Conservation (phyloP, 2,329 filamentous ascomycete species). For the Hortaea sp. region DNA sequence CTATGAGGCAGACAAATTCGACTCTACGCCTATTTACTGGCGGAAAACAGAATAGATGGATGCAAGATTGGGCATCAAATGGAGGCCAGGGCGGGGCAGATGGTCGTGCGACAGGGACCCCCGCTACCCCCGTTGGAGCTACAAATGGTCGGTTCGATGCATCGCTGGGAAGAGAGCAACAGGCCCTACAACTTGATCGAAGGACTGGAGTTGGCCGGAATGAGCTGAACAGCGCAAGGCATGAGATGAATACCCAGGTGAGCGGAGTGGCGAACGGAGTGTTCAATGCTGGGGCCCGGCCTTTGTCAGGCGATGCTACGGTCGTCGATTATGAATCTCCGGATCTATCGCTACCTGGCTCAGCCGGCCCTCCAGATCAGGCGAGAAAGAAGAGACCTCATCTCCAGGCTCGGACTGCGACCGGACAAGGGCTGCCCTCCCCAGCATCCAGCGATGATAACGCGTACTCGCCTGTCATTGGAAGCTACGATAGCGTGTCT, state of each 20-base stretch:
- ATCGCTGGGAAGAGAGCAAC: too few species aligned
- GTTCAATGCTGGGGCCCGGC: too few species aligned
- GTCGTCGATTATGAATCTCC: neutral
- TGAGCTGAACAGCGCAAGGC: too few species aligned
- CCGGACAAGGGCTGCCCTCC: conserved; percentile 43
- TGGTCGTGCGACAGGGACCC: too few species aligned
- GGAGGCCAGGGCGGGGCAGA: neutral
- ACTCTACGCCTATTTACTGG: conserved; percentile 8
- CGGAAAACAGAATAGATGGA: conserved; percentile 12
- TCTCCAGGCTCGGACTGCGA: neutral
- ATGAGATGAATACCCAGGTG: too few species aligned
- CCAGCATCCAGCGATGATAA: conserved; percentile 53
- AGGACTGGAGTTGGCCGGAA: too few species aligned
- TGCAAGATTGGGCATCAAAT: conserved; percentile 4
- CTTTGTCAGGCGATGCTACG: neutral
- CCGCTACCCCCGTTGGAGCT: too few species aligned
- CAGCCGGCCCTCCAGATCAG: neutral
- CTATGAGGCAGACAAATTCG: conserved; percentile 11
- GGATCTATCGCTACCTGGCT: neutral
- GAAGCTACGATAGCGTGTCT: conserved; percentile 1
- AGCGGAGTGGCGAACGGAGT: too few species aligned
- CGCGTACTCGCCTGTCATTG: conserved; percentile 15
- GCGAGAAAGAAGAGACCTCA: conserved; percentile 1
- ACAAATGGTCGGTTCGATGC: too few species aligned
- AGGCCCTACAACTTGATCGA: too few species aligned